These are phyloP conservation scores for Eucalyptus grandis DNA, from an alignment of 345 rosid genomes.

Conservation along the genomic window DNA sequence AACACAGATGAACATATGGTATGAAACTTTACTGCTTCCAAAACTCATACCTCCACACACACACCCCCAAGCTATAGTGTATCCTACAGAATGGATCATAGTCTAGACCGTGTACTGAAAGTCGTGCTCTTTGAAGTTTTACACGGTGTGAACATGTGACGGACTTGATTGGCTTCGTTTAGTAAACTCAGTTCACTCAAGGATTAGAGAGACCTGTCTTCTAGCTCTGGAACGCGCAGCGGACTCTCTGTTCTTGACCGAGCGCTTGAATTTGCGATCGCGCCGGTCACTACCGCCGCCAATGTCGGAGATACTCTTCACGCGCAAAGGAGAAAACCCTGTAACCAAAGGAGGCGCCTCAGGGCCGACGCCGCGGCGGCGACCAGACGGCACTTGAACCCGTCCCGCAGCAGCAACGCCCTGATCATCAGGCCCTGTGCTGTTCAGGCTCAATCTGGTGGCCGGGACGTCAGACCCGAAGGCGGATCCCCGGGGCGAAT, in stretches of 20 bases:
- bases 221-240: slow-evolving; percentile 57
- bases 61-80: background rate
- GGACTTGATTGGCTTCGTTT: background rate
- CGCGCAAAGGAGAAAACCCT: background rate
- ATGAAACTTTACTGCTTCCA: background rate
- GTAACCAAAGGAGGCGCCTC: background rate
- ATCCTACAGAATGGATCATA: background rate
- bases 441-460: background rate
- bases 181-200: background rate
- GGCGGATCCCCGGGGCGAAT: background rate
- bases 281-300: background rate
- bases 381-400: background rate
- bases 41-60: background rate
- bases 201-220: slow-evolving; percentile 26
- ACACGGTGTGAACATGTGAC: background rate
- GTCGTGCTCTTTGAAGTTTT: background rate
- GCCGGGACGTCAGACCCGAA: background rate
- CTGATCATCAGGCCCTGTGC: background rate
- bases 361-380: background rate
- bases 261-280: slow-evolving; percentile 28
- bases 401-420: background rate
- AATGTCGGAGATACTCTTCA: slow-evolving; percentile 5
- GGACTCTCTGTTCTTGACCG: slow-evolving; percentile 58
- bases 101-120: background rate
- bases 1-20: background rate